phyloP scores from a whole-genome alignment of 768 basidiomycete genomes.

The Leccinum sublutescens region DNA sequence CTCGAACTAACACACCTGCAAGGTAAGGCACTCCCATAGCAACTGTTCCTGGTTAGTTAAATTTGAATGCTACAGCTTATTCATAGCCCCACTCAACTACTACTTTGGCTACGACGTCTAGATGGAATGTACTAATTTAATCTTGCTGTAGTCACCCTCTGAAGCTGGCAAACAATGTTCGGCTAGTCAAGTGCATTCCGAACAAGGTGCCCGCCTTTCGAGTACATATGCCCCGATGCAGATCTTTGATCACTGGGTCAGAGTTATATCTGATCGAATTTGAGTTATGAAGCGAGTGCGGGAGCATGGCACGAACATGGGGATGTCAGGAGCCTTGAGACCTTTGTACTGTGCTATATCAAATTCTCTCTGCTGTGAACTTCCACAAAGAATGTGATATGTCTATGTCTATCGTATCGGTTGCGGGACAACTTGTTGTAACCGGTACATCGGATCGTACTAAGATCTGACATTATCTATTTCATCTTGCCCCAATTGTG shows the following conservation, averaged over 20 bases:
- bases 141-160: slow-evolving; percentile 43
- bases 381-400: not conserved
- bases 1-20: slow-evolving; percentile 53
- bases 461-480: not conserved
- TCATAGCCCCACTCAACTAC: slow-evolving; percentile 55
- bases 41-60: not conserved
- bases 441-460: not conserved
- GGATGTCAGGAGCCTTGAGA: not conserved
- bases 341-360: not conserved
- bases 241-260: slow-evolving; percentile 31
- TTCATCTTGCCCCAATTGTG: not conserved
- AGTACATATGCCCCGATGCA: slow-evolving; percentile 37
- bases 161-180: slow-evolving; percentile 43
- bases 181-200: slow-evolving; percentile 37
- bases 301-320: not conserved
- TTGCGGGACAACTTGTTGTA: not conserved
- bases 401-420: not conserved
- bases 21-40: slow-evolving; percentile 34
- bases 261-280: slow-evolving; percentile 41
- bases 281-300: slow-evolving; percentile 15
- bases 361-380: not conserved
- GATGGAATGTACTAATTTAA: slow-evolving; percentile 54
- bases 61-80: slow-evolving; percentile 38
- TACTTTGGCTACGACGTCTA: slow-evolving; percentile 65
- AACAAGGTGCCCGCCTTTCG: slow-evolving; percentile 36